Evolutionary conservation across 148 eudicot genomes (phyloP), one percentile per base, ranked within the genome.

Genomic region (Silene uniflora): DNA sequence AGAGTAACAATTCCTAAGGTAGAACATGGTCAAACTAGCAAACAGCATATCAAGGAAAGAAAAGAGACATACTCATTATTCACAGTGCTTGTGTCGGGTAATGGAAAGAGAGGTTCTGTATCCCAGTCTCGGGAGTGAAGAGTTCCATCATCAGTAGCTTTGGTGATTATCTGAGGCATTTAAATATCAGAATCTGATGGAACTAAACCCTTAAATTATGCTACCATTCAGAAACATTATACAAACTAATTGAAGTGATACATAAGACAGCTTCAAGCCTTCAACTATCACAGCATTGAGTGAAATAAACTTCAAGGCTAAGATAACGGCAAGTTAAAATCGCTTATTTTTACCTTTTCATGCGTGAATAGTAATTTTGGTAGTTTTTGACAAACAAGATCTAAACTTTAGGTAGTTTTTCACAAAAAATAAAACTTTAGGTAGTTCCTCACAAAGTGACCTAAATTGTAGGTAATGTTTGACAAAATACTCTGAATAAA

Each of bases 91-190:
- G 81, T 62, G 62, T 75, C 80, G 13, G 98, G 93, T 49, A 95
- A 63, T 5, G 90, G 89, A 67, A 95, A 95, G 78, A 95, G 88
- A 70, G 98, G 98, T 86, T 95, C 96, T 10, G 78, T 90, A 81
- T 95, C 98, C 98, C 98, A 95, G 76, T 95, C 88, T 78, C 88
- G 83, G 25, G 92, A 84, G 76, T 88, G 80, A 67, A 92, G 91
- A 29, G 96, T 86, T 75, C 92, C 93, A 73, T 95, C 97, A 78
- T 89, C 91, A 63, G 90, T 92, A 70, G 97, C 96, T 85, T 89
- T 86, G 16, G 91, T 89, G 75, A 92, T 90, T 56, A 90, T 83
- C 98, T 94, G 83, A 73, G 80, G 56, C 65, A 72, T 71, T 62
- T 46, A 61, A 74, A 66, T 35, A 58, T 73, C 55, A 79, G 22